These are phyloP conservation scores for Cryomyces antarcticus DNA, from an alignment of 495 filamentous ascomycete species.

Conservation along the genomic window DNA sequence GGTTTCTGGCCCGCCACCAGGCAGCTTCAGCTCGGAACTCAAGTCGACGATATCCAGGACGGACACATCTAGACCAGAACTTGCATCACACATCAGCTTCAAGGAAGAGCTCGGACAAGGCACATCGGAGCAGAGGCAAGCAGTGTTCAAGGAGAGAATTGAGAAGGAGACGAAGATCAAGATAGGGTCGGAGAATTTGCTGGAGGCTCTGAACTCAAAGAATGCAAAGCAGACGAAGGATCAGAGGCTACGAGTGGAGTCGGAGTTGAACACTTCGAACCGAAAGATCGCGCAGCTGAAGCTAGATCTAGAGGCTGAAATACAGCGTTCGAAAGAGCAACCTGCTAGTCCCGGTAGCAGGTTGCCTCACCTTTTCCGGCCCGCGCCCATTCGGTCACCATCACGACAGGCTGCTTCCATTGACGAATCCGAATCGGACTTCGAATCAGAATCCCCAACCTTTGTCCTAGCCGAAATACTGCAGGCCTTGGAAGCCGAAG, in stretches of 20 bases:
- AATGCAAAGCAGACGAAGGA: conserved; percentile 90
- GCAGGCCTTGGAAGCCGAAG: conserved; percentile 67
- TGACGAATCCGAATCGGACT: conserved; percentile 47
- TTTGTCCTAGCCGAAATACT: conserved; percentile 75
- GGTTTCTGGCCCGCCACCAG: conserved; percentile 38
- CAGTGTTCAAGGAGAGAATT: conserved; percentile 55
- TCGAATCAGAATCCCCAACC: conserved; percentile 45
- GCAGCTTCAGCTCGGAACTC: conserved; percentile 83
- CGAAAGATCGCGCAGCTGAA: conserved; percentile 68
- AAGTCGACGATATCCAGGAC: conserved; percentile 53
- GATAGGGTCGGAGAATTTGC: conserved; percentile 86
- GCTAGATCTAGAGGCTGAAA: conserved; percentile 57
- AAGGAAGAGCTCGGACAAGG: conserved; percentile 32
- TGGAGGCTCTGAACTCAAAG: conserved; percentile 85
- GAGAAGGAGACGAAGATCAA: conserved; percentile 95
- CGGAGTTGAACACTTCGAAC: conserved; percentile 80
- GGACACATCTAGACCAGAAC: conserved; percentile 47
- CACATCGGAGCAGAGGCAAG: conserved; percentile 54
- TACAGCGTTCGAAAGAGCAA: conserved; percentile 38
- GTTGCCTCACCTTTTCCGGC: conserved; percentile 45
- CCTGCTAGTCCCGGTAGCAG: conserved; percentile 48
- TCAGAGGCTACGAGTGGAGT: conserved; percentile 69
- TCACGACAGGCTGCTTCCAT: conserved; percentile 7
- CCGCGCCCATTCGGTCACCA: conserved; percentile 12
- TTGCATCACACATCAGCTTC: conserved; percentile 34